phyloP scores from a whole-genome alignment of 305 asterid species.

The Plantago rigida region DNA sequence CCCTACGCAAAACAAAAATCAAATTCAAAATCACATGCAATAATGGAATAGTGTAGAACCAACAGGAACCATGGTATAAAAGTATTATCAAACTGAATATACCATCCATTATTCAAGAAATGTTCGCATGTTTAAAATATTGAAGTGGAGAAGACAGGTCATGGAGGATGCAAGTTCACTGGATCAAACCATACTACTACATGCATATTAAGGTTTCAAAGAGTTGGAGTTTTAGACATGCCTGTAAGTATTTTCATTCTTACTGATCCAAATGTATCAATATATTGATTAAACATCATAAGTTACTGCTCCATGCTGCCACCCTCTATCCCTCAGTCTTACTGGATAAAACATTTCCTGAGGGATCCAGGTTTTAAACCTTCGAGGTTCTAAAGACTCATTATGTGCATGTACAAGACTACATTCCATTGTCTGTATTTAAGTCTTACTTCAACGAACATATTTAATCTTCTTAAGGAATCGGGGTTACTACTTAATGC shows the following conservation, averaged over 20 bases:
- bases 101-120: no score
- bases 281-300: background rate
- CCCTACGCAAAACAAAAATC: slow-evolving; percentile 34
- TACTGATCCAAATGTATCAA: background rate
- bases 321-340: background rate
- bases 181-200: background rate
- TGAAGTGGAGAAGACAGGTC: background rate
- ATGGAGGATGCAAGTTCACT: background rate
- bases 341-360: background rate
- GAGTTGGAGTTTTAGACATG: background rate
- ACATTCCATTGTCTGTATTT: no score
- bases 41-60: background rate
- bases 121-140: no score
- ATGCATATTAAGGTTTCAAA: background rate
- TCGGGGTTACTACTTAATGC: background rate
- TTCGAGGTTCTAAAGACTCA: background rate
- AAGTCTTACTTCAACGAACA: background rate
- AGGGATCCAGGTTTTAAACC: background rate
- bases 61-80: background rate
- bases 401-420: no score
- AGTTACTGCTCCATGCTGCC: background rate
- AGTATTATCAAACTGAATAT: background rate
- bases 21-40: slow-evolving; percentile 18
- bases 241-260: background rate
- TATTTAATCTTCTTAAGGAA: no score